A percentile compares a stretch with the other conserved stretches of the same genome.
Conservation (phyloP, 1,284 basidiomycete species). For the Cryptococcus hybrid region DNA sequence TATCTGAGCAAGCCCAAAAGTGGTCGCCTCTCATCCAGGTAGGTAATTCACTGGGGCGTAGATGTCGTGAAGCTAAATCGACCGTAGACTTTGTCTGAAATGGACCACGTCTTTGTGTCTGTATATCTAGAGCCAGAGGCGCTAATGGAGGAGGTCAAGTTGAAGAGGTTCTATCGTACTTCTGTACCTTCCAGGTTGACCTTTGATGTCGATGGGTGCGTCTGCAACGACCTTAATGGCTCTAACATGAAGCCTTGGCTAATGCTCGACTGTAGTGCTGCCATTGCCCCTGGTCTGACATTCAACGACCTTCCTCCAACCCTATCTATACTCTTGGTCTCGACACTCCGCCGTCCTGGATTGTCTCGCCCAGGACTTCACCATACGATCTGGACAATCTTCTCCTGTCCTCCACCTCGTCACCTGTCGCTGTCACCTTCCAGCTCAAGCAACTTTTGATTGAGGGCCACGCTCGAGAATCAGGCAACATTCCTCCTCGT, state of each 20-base stretch:
- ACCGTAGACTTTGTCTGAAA: conserved; percentile 48
- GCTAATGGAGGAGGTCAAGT: conserved; percentile 65
- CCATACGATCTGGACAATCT: conserved; percentile 96
- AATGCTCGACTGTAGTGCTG: conserved; percentile 26
- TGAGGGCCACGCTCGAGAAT: conserved; percentile 88
- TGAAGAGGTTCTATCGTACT: conserved; percentile 93
- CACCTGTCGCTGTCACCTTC: conserved; percentile 71
- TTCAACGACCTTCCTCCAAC: conserved; percentile 56
- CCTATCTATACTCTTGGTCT: conserved; percentile 75
- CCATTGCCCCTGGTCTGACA: conserved; percentile 50
- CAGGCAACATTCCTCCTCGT: conserved; percentile 64
- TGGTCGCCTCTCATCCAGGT: conserved; percentile 79
- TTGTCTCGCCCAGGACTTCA: conserved; percentile 84
- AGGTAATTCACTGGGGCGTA: conserved; percentile 16
- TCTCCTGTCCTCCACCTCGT: conserved; percentile 63
- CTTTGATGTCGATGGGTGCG: conserved; percentile 73
- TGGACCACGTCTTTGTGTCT: conserved; percentile 60
- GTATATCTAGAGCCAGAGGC: conserved; percentile 71
- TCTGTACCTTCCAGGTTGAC: conserved; percentile 60
- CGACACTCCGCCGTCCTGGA: conserved; percentile 87
- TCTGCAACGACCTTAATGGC: neutral
- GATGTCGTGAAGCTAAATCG: neutral
- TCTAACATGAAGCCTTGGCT: neutral
- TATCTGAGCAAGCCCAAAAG: conserved; percentile 79
- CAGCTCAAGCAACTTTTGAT: conserved; percentile 87